A percentile compares a stretch with the other conserved stretches of the same genome.
Evolutionary conservation across 495 filamentous ascomycete genomes (phyloP).

Genomic region (Daldinia childiae): DNA sequence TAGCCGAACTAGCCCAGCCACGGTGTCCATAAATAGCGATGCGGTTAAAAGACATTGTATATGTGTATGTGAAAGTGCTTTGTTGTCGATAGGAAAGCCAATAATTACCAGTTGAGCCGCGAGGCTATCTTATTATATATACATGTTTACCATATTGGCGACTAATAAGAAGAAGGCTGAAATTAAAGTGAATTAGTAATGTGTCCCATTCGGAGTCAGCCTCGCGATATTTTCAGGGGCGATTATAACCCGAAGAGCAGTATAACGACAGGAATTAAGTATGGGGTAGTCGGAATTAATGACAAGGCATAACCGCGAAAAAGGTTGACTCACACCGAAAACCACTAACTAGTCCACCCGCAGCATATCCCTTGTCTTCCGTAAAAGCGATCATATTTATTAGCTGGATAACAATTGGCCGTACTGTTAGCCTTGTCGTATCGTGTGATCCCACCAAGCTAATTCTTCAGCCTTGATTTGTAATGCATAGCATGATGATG

Average conservation of each 20-base stretch:
- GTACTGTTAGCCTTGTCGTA: background rate
- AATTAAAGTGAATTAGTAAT: background rate
- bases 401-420: too few species aligned
- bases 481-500: background rate
- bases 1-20: constrained; percentile 41
- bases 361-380: too few species aligned
- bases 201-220: background rate
- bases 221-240: background rate
- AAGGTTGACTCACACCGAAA: background rate
- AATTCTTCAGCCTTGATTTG: background rate
- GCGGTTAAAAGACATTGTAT: constrained; percentile 49
- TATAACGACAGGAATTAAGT: background rate
- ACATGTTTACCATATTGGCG: background rate
- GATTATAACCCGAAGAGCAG: background rate
- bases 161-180: background rate
- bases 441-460: background rate
- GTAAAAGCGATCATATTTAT: too few species aligned
- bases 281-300: background rate
- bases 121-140: background rate
- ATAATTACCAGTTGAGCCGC: background rate
- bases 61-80: background rate
- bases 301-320: constrained; percentile 4
- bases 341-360: background rate
- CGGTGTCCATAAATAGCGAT: constrained; percentile 45
- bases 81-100: background rate